A percentile compares a stretch with the other conserved stretches of the same genome.
Evolutionary conservation across 2,329 filamentous ascomycete genomes (phyloP).

Genomic region (Aspergillus costaricaensis): DNA sequence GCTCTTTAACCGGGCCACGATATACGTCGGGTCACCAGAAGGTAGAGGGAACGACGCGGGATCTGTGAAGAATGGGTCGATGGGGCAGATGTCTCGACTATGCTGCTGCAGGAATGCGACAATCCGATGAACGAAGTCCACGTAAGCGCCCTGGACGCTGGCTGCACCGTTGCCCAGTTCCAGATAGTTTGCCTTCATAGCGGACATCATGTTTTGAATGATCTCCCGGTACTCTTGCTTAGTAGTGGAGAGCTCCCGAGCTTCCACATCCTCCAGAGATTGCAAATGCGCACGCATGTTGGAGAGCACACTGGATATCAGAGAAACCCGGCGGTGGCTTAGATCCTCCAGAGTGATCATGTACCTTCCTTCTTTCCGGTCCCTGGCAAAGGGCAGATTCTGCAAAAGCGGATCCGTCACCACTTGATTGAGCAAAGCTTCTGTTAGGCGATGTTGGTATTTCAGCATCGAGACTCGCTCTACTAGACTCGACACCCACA

Average conservation of each 20-base stretch:
- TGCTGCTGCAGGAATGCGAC: constrained; percentile 64
- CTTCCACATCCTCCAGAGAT: constrained; percentile 32
- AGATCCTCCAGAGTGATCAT: constrained; percentile 56
- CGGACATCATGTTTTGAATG: constrained; percentile 58
- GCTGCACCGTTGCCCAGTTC: constrained; percentile 48
- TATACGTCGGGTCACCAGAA: constrained; percentile 61
- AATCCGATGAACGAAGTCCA: constrained; percentile 62
- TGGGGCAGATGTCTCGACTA: constrained; percentile 55
- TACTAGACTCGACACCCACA: constrained; percentile 58
- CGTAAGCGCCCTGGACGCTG: constrained; percentile 54
- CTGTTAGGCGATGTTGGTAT: constrained; percentile 60
- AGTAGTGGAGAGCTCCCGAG: constrained; percentile 38
- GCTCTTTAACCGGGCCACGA: constrained; percentile 61
- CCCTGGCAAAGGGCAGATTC: constrained; percentile 59
- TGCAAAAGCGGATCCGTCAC: constrained; percentile 51
- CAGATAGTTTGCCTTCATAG: constrained; percentile 63
- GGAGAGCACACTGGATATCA: constrained; percentile 59
- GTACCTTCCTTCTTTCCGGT: constrained; percentile 41
- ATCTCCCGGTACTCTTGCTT: constrained; percentile 52
- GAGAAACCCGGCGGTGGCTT: constrained; percentile 53
- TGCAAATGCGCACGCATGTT: constrained; percentile 60
- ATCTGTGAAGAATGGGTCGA: constrained; percentile 63
- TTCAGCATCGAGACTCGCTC: constrained; percentile 63
- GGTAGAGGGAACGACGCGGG: constrained; percentile 63
- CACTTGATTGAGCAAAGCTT: constrained; percentile 54